phyloP scores from a whole-genome alignment of 2,329 filamentous ascomycete species.

The Fusarium sarcochroum region DNA sequence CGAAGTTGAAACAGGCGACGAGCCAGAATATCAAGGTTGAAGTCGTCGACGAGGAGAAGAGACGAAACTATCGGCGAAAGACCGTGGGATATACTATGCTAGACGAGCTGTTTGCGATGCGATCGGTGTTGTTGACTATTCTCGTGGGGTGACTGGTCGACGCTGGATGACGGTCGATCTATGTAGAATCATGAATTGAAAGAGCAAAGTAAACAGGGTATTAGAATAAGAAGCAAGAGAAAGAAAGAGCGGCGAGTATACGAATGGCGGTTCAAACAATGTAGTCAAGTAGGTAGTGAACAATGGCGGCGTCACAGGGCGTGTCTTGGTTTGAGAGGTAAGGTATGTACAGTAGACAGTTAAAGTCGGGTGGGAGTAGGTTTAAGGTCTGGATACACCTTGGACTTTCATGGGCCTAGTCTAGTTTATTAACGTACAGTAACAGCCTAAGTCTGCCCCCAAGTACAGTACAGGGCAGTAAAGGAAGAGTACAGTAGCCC shows the following conservation, averaged over 20 bases:
- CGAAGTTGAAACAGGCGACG: conserved; percentile 42
- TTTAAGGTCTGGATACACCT: conserved; percentile 25
- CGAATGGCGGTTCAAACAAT: conserved; percentile 27
- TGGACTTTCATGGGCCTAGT: neutral
- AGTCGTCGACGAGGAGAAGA: conserved; percentile 16
- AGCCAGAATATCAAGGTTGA: conserved; percentile 20
- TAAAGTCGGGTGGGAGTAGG: conserved; percentile 30
- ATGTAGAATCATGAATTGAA: conserved; percentile 6
- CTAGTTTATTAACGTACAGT: conserved; percentile 1
- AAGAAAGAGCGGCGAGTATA: conserved; percentile 26
- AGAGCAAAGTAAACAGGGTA: neutral
- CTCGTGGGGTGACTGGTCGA: conserved; percentile 41
- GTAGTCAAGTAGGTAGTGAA: conserved; percentile 1
- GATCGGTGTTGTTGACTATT: conserved; percentile 36
- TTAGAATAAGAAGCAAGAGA: conserved; percentile 6
- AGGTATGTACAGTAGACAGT: conserved; percentile 32
- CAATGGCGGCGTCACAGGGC: conserved; percentile 21
- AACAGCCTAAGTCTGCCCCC: neutral
- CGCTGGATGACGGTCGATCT: conserved; percentile 26
- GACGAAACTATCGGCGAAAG: conserved; percentile 20
- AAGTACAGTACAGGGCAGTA: conserved; percentile 21
- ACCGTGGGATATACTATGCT: conserved; percentile 23
- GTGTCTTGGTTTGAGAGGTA: conserved; percentile 29
- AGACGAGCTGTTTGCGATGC: conserved; percentile 16
- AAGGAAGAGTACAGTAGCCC: conserved; percentile 19